These are phyloP conservation scores for Fagopyrum homotropicum DNA, from an alignment of 148 eudicot genomes.

Conservation along the genomic window DNA sequence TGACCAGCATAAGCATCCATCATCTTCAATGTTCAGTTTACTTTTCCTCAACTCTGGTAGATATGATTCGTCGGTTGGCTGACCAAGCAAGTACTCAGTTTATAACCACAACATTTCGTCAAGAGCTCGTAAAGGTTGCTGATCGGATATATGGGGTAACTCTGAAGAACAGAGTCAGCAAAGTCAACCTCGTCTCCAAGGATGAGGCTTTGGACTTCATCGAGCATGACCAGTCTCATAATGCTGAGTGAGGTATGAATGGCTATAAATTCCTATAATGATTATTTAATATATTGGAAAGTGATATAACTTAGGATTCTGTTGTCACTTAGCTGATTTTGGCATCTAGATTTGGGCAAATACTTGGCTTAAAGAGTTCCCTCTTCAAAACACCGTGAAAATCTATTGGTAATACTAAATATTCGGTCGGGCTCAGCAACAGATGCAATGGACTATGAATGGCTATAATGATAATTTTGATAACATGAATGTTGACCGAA, in stretches of 20 bases:
- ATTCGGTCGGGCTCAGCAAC: too few relatives aligned
- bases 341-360: background rate
- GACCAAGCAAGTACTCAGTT: slow-evolving; percentile 84
- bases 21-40: background rate
- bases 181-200: slow-evolving; percentile 57
- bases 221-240: slow-evolving; percentile 83
- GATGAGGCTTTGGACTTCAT: slow-evolving; percentile 83
- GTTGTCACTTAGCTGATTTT: background rate
- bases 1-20: background rate
- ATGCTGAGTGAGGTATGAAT: slow-evolving; percentile 47
- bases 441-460: too few relatives aligned
- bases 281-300: background rate
- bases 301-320: background rate
- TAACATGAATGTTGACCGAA: too few relatives aligned
- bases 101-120: slow-evolving; percentile 82
- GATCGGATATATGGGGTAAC: slow-evolving; percentile 92
- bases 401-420: too few relatives aligned
- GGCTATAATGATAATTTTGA: too few relatives aligned
- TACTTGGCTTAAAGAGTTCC: background rate
- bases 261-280: background rate
- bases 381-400: too few relatives aligned
- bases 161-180: slow-evolving; percentile 84
- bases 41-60: slow-evolving; percentile 27
- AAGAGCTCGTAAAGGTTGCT: slow-evolving; percentile 94
- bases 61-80: slow-evolving; percentile 91